These are phyloP conservation scores for Margaritispora aquatica DNA, from an alignment of 495 filamentous ascomycete species.

Conservation along the genomic window DNA sequence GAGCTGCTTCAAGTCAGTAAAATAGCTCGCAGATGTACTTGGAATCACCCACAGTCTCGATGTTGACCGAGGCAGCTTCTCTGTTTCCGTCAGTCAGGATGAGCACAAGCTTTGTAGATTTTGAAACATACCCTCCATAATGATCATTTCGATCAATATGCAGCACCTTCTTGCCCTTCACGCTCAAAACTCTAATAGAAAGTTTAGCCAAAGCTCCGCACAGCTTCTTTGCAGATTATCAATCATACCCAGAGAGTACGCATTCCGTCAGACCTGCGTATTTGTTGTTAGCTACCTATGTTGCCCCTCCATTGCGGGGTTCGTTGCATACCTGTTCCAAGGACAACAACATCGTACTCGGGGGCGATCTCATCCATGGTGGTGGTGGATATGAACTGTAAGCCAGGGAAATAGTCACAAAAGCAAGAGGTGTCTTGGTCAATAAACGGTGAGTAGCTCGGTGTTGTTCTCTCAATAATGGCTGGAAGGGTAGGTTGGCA, in stretches of 20 bases:
- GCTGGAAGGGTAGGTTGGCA: background rate
- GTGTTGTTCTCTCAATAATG: background rate
- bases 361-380: conserved; percentile 91
- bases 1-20: conserved; percentile 49
- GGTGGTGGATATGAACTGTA: conserved; percentile 1
- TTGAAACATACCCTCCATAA: conserved; percentile 78
- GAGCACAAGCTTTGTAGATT: conserved; percentile 19
- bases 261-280: conserved; percentile 97
- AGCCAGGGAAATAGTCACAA: conserved; percentile 1
- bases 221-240: background rate
- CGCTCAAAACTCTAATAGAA: conserved; percentile 74
- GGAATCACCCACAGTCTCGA: conserved; percentile 64
- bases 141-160: conserved; percentile 99
- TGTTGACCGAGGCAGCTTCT: conserved; percentile 90
- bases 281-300: conserved; percentile 12
- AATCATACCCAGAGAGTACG: conserved; percentile 84
- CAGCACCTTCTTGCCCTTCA: conserved; percentile 97
- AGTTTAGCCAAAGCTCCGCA: conserved; percentile 6
- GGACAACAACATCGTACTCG: conserved; percentile 97
- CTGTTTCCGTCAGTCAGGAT: conserved; percentile 40
- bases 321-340: conserved; percentile 78
- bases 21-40: conserved; percentile 13
- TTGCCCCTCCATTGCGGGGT: conserved; percentile 29
- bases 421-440: conserved; percentile 1
- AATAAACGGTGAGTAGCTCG: conserved; percentile 20